Base-by-base conservation (phyloP, 2,329 filamentous ascomycete species). In the Ophiocordyceps camponoti-floridani region DNA sequence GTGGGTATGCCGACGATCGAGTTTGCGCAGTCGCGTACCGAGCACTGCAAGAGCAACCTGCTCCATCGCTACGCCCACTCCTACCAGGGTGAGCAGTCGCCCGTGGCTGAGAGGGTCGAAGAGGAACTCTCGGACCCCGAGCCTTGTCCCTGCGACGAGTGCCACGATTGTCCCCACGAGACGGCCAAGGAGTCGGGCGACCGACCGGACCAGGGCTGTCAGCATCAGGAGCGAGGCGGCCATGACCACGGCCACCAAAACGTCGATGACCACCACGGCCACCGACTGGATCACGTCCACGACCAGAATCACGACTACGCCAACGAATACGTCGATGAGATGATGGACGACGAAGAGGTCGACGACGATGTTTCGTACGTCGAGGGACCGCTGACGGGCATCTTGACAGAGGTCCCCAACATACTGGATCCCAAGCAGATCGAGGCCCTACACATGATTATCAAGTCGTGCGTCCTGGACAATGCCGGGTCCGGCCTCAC, bases 401-500 rank as follows among this genome's bases (percentile, higher is more conserved):
- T 96, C 13, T 66, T 96, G 45, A 95, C 89, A 0, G 89, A 96
- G 58, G 86, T 96, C 12, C 89, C 89, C 28, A 83, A 96, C 51
- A 94, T 95, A 35, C 70, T 96, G 28, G 88, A 93, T 40, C 89
- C 89, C 0, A 88, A 87, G 46, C 89, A 96, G 62, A 95, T 95
- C 45, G 89, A 96, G 61, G 88, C 91, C 6, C 66, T 96, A 44
- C 89, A 94, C 45, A 94, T 95, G 88, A 93, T 95, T 47, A 82
- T 96, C 54, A 94, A 95, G 67, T 88, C 85, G 13, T 93, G 88
- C 49, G 93, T 96, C 44, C 77, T 94, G 19, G 84, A 93, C 54
- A 79, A 77, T n/a, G 70, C 76, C 47, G 84, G 83, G 47, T 81
- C 82, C 50, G 77, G 79, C 0, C 64, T 77, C 8, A 82, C 79